These are phyloP conservation scores for Boletus eberwhitei DNA, from an alignment of 768 basidiomycete genomes.

Conservation along the genomic window DNA sequence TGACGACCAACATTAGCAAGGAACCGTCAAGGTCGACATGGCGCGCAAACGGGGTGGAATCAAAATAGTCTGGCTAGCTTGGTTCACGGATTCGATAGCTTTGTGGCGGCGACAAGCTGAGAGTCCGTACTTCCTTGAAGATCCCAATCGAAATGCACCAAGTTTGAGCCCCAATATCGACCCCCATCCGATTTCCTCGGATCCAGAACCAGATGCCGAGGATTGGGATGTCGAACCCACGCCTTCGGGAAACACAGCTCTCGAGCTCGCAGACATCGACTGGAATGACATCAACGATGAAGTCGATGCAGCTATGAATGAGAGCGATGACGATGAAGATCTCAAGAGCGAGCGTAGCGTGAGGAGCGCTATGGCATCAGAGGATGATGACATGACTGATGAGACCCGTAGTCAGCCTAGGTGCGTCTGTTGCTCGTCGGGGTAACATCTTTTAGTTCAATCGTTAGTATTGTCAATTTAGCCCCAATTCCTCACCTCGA, in stretches of 20 bases:
- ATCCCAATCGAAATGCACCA: slow-evolving; percentile 41
- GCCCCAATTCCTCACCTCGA: slow-evolving; percentile 40
- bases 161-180: slow-evolving; percentile 45
- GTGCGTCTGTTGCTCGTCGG: slow-evolving; percentile 25
- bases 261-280: slow-evolving; percentile 63
- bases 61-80: slow-evolving; percentile 82
- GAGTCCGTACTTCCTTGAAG: slow-evolving; percentile 68
- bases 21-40: slow-evolving; percentile 87
- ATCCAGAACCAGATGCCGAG: slow-evolving; percentile 64
- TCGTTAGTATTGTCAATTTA: slow-evolving; percentile 21
- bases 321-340: slow-evolving; percentile 59
- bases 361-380: slow-evolving; percentile 43
- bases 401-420: slow-evolving; percentile 47
- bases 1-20: slow-evolving; percentile 47
- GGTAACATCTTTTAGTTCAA: slow-evolving; percentile 19
- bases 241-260: slow-evolving; percentile 30
- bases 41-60: slow-evolving; percentile 75
- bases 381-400: slow-evolving; percentile 49
- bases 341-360: slow-evolving; percentile 38
- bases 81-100: slow-evolving; percentile 89
- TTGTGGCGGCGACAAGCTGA: slow-evolving; percentile 85
- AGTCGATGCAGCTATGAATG: slow-evolving; percentile 82
- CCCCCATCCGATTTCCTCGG: slow-evolving; percentile 56
- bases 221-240: slow-evolving; percentile 57
- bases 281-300: slow-evolving; percentile 86